Conservation (phyloP, 306 rosid species). For the Alnus rubra region DNA sequence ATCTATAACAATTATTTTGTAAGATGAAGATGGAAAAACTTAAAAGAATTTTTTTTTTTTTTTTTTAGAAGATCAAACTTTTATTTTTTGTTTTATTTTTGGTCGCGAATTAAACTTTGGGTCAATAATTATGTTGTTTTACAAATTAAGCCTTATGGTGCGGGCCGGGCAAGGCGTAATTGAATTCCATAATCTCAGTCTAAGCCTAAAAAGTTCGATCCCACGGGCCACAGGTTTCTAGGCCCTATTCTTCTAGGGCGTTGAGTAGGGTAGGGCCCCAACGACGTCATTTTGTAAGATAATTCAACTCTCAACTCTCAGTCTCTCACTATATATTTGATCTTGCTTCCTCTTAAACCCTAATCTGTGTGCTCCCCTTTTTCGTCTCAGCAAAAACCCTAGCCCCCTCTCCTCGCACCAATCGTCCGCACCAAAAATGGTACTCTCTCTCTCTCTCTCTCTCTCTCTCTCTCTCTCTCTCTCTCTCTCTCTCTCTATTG, state of each 20-base stretch:
- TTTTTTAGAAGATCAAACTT: no score
- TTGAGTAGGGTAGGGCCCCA: not conserved
- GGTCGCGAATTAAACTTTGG: no score
- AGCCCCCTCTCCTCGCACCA: constrained; percentile 21
- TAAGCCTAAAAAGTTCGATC: not conserved
- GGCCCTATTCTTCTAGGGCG: not conserved
- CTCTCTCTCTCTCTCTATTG: not conserved
- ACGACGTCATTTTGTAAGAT: not conserved
- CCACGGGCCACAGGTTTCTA: not conserved
- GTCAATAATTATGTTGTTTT: no score
- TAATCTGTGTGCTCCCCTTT: not conserved
- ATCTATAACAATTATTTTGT: no score
- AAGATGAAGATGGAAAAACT: no score
- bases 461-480: not conserved
- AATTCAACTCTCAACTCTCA: no score
- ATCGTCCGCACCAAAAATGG: constrained; percentile 48
- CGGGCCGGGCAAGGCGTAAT: not conserved
- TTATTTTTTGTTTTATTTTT: no score
- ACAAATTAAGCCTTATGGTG: not conserved
- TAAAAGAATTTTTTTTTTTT: no score
- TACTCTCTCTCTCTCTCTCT: constrained; percentile 19
- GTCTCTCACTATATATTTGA: not conserved
- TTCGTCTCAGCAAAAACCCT: constrained; percentile 27
- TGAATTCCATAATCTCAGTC: not conserved
- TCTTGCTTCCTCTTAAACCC: constrained; percentile 36